Evolutionary conservation across 257 asterid species (phyloP), one percentile per base, ranked within the genome.

Genomic region (Misopates orontium): DNA sequence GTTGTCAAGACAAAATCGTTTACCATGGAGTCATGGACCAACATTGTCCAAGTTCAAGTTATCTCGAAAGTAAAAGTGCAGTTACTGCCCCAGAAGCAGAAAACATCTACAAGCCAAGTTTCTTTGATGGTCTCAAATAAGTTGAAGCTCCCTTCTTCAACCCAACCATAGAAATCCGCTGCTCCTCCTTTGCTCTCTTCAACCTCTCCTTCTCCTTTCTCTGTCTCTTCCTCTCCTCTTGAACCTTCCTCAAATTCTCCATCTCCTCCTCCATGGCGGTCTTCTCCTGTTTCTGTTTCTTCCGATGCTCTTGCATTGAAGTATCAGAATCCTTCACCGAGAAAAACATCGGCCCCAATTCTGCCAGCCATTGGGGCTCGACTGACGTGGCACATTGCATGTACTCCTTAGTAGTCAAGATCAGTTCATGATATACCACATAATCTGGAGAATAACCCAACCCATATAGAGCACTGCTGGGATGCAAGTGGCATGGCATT

Each of bases 241-340:
- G 97, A 10, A 64, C 79, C 59, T 45, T 80, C 75, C 96, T 83
- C 83, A 93, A 64, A 42, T 64, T 86, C 83, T 90, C 99, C 94
- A 93, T 87, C 86, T 93, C 99, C 71, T 93, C 95, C 71, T 93
- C 99, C 99, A 90, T 90, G 10, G 90, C 86, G 0, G 94, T 87
- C 73, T 90, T 93, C 80, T 90, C 99, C 55, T 93, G 87, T 69
- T 86, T 90, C 83, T 86, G 95, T 60, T 79, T 93, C 85, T 87
- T 93, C 80, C 82, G 86, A 55, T 93, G 97, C 77, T 90, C 97
- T 21, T 85, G 44, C 90, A 90, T 77, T 0, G 97, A 93, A 0
- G 90, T 84, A 67, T 93, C 97, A 0, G 96, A 93, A 0, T 93
- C 97, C 74, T 93, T 93, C 19, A 93, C 91, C 0, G 98, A 90